These are phyloP conservation scores for Pontederia paniculata DNA, from an alignment of 176 grass and related monocot species.

Conservation along the genomic window DNA sequence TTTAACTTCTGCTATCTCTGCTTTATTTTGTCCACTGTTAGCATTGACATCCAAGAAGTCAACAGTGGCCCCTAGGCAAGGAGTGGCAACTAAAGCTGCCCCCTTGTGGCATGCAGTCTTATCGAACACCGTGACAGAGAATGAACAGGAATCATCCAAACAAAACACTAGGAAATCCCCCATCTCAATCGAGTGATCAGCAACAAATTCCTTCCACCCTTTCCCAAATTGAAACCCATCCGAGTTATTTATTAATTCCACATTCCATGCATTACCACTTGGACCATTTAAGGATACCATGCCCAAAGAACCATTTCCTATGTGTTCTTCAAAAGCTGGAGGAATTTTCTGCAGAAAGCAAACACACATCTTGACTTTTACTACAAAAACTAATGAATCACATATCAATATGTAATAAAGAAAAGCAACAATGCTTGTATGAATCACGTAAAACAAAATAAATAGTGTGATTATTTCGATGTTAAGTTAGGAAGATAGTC, in stretches of 20 bases:
- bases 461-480: too few species aligned
- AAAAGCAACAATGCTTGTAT: too few species aligned
- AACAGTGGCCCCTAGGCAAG: not conserved
- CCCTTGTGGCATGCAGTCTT: conserved; percentile 35
- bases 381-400: too few species aligned
- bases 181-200: conserved; percentile 35
- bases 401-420: too few species aligned
- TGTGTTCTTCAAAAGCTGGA: conserved; percentile 31
- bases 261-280: conserved; percentile 46
- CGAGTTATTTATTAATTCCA: conserved; percentile 27
- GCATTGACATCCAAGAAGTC: too few species aligned
- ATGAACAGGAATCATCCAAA: conserved; percentile 33
- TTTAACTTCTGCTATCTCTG: too few species aligned
- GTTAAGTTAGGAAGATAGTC: too few species aligned
- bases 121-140: conserved; percentile 57
- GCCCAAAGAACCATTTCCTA: conserved; percentile 34
- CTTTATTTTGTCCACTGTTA: too few species aligned
- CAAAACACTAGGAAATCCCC: conserved; percentile 60
- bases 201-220: conserved; percentile 68
- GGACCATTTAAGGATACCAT: conserved; percentile 39
- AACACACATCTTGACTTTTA: not conserved
- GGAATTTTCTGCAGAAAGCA: conserved; percentile 63
- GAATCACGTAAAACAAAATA: too few species aligned
- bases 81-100: conserved; percentile 23
- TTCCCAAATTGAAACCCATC: conserved; percentile 26